Base-by-base conservation (phyloP, 768 basidiomycete species). In the Cubamyces sp. region DNA sequence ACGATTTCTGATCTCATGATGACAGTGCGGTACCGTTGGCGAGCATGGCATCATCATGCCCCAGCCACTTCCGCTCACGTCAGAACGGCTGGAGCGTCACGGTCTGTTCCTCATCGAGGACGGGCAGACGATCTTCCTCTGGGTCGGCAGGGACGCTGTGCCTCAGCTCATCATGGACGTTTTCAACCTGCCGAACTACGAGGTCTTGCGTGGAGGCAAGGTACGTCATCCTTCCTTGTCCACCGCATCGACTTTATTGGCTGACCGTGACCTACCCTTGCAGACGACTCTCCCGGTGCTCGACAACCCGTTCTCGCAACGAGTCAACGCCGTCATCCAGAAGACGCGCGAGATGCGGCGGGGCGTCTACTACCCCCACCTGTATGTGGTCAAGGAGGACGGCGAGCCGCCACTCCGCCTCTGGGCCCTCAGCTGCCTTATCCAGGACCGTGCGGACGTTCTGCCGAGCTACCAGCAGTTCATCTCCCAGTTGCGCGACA, bases 131-230 rank as follows among this genome's bases (percentile, higher is more conserved):
- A 92, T 99, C 71, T 98, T 99, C 87, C 81, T 98, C 50, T 98
- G 94, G 90, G 86, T 99, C 52, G 97, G 97, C n/a, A 87, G 95
- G 30, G 96, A 98, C 73, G 94, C 97, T 8, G 94, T 98, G n/a
- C 93, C 96, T 11, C 91, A 96, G 71, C 85, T 98, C 49, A 79
- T 98, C 62, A 81, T 88, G 81, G 97, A 99, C 70, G 96, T 98
- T 18, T 98, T 99, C 76, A 87, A 92, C 70, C 81, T 98, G 39
- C 88, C 91, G 0, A 88, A 76, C 66, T 98, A 98, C 71, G 92
- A 93, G 43, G 89, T 89, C 16, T 78, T 99, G 54, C 90, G 91
- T 54, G 94, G 94, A 50, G 97, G 97, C 68, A 99, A 99, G 87
- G 94, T 91, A 68, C 18, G 43, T 45, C 49, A 14, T 26, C 3